Evolutionary conservation across 768 basidiomycete species (phyloP), one percentile per base, ranked within the genome.

Genomic region (Gymnopilus junonius): DNA sequence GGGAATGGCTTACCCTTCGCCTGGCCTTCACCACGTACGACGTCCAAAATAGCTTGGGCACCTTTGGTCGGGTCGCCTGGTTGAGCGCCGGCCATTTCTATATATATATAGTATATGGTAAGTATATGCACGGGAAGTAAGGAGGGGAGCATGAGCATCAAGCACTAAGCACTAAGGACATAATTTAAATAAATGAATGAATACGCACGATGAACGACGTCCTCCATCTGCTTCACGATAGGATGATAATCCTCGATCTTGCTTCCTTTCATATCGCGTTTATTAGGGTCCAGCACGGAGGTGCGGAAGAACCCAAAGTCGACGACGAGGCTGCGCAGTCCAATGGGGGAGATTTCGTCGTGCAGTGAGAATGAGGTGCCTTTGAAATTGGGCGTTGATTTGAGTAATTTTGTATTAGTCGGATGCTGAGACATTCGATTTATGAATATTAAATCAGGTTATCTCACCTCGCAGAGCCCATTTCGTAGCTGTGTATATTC

Each of bases 291-390:
- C 1, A 80, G 69, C 65, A 81, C 73, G 1, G 70, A 59, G 0
- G 79, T 80, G 11, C 79, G 71, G 69, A 80, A 80, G 68, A 77
- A 80, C 1, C 79, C 79, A 43, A 78, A 74, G 34, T 81, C 79
- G 29, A 80, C 59, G 53, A 75, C 76, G 34, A 74, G 70, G 59
- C 75, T 76, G 29, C 77, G 71, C 1, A 82, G 66, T 3, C 80
- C 80, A 20, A 80, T 64, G 1, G 79, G 76, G 0, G 75, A 67
- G 3, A 81, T 74, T 65, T 82, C 79, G 7, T 72, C 75, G 53
- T 77, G 69, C 2, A 80, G 70, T 0, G 73, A 72, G 12, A 62
- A 63, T 8, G 75, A 74, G 59, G 77, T 58, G 6, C 76, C 80
- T 77, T 25, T 2, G 4, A 27, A 12, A 29, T 27, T 35, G 34